Base-by-base conservation (phyloP, 495 filamentous ascomycete genomes). In the Evernia prunastri region DNA sequence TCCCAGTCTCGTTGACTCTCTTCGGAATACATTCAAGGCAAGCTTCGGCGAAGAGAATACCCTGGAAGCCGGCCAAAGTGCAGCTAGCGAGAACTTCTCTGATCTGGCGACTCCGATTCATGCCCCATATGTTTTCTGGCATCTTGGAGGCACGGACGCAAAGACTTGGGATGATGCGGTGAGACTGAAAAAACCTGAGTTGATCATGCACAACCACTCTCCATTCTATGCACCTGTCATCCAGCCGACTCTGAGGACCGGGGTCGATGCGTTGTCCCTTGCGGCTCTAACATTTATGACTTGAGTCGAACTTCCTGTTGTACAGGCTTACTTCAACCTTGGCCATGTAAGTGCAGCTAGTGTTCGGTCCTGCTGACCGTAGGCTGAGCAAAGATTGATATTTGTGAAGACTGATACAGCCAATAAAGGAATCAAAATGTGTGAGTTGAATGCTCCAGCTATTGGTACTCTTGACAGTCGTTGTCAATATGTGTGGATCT, bases 191-290 rank as follows among this genome's bases (percentile, higher is more conserved):
- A 80, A 75, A 0, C 79, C 66, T 31, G 61, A 76, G 42, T 62
- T 74, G 49, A 67, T 83, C 40, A 78, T 81, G 0, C 74, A 72
- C 39, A 87, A 86, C 63, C 85, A 88, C 69, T 83, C 78, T 61
- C 75, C 80, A 7, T 78, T 76, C 61, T 87, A 86, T 74, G 79
- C 80, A 51, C 84, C 84, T n/a, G 81, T 76, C 0, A 77, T 87
- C 29, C 70, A 84, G 68, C 81, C 83, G 9, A 87, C 84, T 27
- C 67, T 88, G 64, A 66, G 51, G 40, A 78, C 76, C 0, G 85
- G 74, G 6, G 72, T 82, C 25, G 82, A 86, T 76, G 84, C 78
- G 18, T 74, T 84, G 70, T 76, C 78, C 17, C 69, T 79, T 27
- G 81, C 75, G 4, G 83, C 81, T 15, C 69, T 86, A 72, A 81